A percentile compares a stretch with the other conserved stretches of the same genome.
Evolutionary conservation across 352 stramenopile species (phyloP).

Genomic region (Phytophthora sp.): DNA sequence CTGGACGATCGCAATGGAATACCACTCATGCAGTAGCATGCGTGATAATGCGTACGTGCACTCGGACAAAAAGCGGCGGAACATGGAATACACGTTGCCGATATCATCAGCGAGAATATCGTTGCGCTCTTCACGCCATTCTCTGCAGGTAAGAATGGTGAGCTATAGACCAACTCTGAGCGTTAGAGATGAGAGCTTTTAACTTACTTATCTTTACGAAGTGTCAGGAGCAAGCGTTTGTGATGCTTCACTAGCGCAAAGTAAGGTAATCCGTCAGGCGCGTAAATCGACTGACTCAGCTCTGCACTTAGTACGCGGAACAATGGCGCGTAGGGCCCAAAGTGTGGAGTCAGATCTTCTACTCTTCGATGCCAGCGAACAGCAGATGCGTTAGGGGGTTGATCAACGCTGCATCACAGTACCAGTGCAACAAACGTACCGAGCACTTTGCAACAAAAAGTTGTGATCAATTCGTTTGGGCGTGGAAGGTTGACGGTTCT

Average conservation of each 20-base stretch:
- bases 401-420: not conserved
- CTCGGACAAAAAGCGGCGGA: slow-evolving; percentile 54
- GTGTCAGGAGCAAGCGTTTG: slow-evolving; percentile 52
- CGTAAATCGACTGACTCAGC: slow-evolving; percentile 53
- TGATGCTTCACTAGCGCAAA: slow-evolving; percentile 75
- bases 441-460: slow-evolving; percentile 62
- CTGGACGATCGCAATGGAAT: slow-evolving; percentile 56
- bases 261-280: slow-evolving; percentile 44
- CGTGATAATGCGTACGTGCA: slow-evolving; percentile 53
- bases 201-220: slow-evolving; percentile 56
- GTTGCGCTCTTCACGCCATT: slow-evolving; percentile 57
- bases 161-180: not conserved
- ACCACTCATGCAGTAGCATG: slow-evolving; percentile 72
- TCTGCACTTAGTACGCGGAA: slow-evolving; percentile 53
- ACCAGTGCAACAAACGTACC: slow-evolving; percentile 29
- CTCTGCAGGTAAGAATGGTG: slow-evolving; percentile 9
- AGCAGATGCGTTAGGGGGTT: not conserved
- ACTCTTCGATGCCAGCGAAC: slow-evolving; percentile 12
- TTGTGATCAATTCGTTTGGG: slow-evolving; percentile 67
- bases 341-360: slow-evolving; percentile 67
- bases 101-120: slow-evolving; percentile 64
- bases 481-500: slow-evolving; percentile 57
- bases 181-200: not conserved
- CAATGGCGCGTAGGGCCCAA: slow-evolving; percentile 55
- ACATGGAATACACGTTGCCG: slow-evolving; percentile 57